Base-by-base conservation (phyloP, 495 filamentous ascomycete species). In the Tuber calosporum region DNA sequence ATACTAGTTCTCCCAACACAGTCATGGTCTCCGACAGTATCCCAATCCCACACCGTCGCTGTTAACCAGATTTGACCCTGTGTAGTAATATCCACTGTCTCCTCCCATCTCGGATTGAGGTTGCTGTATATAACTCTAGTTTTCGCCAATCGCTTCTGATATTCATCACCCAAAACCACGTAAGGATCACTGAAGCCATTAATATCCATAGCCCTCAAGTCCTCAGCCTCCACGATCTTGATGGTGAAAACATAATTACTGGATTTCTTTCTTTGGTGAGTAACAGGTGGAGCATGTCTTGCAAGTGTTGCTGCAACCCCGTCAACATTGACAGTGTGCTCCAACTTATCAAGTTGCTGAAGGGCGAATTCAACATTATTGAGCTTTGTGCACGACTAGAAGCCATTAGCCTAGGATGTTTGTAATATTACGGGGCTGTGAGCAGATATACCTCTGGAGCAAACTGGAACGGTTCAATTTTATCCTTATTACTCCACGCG, bases 171-270 rank as follows among this genome's bases (percentile, higher is more conserved):
- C 72, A 99, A 88, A 37, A 99, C 94, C 7, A 98, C 94, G 79
- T 99, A 99, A 17, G 96, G 96, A 84, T 99, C 96, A 82, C 94
- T 97, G 73, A 89, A 87, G 70, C 96, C 96, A 78, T 90, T 93
- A 74, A 96, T 91, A 83, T 99, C 96, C 80, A 96, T 98, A 22
- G 96, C 93, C 82, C 97, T 98, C 75, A 99, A 83, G 78, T 98
- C 96, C 83, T 99, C 96, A n/a, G 91, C 96, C 80, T 99, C 96
- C 40, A 99, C 93, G 69, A 99, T 92, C 85, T 99, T 99, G 83
- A 98, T 94, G 1, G 96, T 98, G 82, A 99, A 99, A 68, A 98
- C 93, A 80, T 96, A 97, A 72, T 94, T 95, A 40, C 88, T 90
- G 6, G 85, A 84, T 34, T 75, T 42, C 43, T 77, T 79, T 41